phyloP scores from a whole-genome alignment of 1,139 yeast species.

The Yamadazyma friedrichii region DNA sequence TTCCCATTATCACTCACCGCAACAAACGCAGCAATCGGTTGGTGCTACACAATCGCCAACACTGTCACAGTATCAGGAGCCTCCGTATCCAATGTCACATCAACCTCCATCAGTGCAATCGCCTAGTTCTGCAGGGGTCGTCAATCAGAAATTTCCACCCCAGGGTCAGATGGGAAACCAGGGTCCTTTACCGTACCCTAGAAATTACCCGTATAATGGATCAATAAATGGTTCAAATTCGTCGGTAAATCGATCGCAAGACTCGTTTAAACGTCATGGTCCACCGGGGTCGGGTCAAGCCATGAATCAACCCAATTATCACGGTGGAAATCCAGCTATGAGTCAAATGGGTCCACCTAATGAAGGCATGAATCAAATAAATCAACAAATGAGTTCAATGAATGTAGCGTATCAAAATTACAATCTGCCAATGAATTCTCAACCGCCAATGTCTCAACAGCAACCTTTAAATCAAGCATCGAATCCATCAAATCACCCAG shows the following conservation, averaged over 20 bases:
- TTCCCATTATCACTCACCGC: too few relatives aligned
- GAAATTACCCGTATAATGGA: constrained; percentile 5
- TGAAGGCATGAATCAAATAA: background rate
- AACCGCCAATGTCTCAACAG: background rate
- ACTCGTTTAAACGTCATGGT: constrained; percentile 7
- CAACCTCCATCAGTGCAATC: constrained; percentile 5
- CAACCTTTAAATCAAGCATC: background rate
- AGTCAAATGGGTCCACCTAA: background rate
- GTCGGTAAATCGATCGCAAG: constrained; percentile 9
- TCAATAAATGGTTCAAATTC: constrained; percentile 13
- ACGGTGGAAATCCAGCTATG: background rate
- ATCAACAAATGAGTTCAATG: background rate
- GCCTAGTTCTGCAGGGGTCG: too few relatives aligned
- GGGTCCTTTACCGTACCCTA: constrained; percentile 3
- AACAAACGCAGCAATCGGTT: too few relatives aligned
- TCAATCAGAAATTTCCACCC: too few relatives aligned
- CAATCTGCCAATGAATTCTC: background rate
- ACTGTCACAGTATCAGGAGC: constrained; percentile 10
- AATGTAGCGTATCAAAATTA: background rate
- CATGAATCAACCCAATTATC: constrained; percentile 6
- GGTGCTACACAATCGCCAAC: constrained; percentile 5
- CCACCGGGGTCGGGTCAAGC: constrained; percentile 7
- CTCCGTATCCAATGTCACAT: constrained; percentile 2
- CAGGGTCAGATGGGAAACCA: too few relatives aligned
- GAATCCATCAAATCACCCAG: background rate